Conservation (phyloP, 208 protist species). For the Leishmania arabica region DNA sequence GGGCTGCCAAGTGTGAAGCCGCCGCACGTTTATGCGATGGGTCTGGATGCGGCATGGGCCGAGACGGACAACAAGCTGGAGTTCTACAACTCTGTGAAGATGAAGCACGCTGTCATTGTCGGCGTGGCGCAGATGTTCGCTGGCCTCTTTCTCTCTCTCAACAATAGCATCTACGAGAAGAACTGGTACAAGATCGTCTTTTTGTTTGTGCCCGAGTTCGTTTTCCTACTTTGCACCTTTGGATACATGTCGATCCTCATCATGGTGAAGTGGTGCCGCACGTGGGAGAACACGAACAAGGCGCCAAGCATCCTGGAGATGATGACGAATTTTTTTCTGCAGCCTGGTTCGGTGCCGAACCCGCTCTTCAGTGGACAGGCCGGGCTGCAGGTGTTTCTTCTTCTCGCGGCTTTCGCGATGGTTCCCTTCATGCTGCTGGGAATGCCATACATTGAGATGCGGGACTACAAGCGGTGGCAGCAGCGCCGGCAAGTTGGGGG, state of each 20-base stretch:
- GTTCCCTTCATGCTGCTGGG: slow-evolving; percentile 88
- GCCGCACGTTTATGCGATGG: slow-evolving; percentile 59
- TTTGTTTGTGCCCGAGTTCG: slow-evolving; percentile 96
- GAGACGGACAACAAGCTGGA: slow-evolving; percentile 96
- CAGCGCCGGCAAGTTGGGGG: slow-evolving; percentile 10
- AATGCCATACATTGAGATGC: slow-evolving; percentile 79
- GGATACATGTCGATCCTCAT: slow-evolving; percentile 98
- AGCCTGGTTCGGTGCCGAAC: slow-evolving; percentile 74
- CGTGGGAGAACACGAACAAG: slow-evolving; percentile 87
- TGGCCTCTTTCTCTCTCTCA: slow-evolving; percentile 91
- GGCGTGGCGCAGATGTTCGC: slow-evolving; percentile 97
- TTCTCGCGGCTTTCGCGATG: slow-evolving; percentile 71
- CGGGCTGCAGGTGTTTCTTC: slow-evolving; percentile 79
- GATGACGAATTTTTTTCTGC: slow-evolving; percentile 94
- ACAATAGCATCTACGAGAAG: slow-evolving; percentile 93
- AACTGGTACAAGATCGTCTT: slow-evolving; percentile 84
- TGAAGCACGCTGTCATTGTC: slow-evolving; percentile 98
- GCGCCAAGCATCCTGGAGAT: slow-evolving; percentile 90
- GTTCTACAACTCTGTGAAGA: slow-evolving; percentile 99
- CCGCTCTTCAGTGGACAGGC: slow-evolving; percentile 83
- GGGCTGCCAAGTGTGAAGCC: slow-evolving; percentile 53
- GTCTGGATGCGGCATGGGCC: slow-evolving; percentile 89
- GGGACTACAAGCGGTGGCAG: slow-evolving; percentile 47
- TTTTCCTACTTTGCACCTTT: slow-evolving; percentile 96
- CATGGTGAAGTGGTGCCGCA: slow-evolving; percentile 96